Percentiles rank a stretch among this genome's conserved stretches.
phyloP scores from a whole-genome alignment of 2,329 filamentous ascomycete species.

The Sclerotinia nivalis region DNA sequence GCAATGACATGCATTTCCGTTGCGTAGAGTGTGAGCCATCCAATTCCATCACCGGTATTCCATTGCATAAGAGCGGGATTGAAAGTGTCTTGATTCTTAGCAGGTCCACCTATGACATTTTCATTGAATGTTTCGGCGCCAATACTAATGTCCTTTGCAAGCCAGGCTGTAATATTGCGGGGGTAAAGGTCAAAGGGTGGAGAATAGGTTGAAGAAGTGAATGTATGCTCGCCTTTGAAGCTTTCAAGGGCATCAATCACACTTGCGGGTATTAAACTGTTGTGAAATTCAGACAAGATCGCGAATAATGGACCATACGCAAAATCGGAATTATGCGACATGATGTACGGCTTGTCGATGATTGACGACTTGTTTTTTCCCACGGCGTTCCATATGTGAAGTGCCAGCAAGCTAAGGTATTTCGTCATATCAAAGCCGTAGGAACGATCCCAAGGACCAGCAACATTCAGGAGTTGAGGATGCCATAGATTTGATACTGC shows the following conservation, averaged over 20 bases:
- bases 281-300: constrained; percentile 53
- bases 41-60: constrained; percentile 46
- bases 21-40: constrained; percentile 39
- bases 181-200: constrained; percentile 58
- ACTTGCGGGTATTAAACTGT: constrained; percentile 47
- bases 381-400: constrained; percentile 60
- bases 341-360: constrained; percentile 38
- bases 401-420: constrained; percentile 58
- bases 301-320: constrained; percentile 59
- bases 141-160: constrained; percentile 58
- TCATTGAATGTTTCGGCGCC: constrained; percentile 60
- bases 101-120: constrained; percentile 56
- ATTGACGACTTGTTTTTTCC: constrained; percentile 45
- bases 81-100: constrained; percentile 53
- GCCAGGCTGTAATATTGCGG: constrained; percentile 60
- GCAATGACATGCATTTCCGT: constrained; percentile 46
- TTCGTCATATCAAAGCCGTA: constrained; percentile 66
- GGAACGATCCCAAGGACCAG: constrained; percentile 63
- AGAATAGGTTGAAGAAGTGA: constrained; percentile 54
- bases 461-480: constrained; percentile 59
- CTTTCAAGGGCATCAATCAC: constrained; percentile 45
- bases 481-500: constrained; percentile 56
- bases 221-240: constrained; percentile 56
- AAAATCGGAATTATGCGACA: constrained; percentile 61
- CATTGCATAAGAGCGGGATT: constrained; percentile 63